These are phyloP conservation scores for Domatiomyces catenatus DNA, from an alignment of 2,329 filamentous ascomycete species.

Conservation along the genomic window DNA sequence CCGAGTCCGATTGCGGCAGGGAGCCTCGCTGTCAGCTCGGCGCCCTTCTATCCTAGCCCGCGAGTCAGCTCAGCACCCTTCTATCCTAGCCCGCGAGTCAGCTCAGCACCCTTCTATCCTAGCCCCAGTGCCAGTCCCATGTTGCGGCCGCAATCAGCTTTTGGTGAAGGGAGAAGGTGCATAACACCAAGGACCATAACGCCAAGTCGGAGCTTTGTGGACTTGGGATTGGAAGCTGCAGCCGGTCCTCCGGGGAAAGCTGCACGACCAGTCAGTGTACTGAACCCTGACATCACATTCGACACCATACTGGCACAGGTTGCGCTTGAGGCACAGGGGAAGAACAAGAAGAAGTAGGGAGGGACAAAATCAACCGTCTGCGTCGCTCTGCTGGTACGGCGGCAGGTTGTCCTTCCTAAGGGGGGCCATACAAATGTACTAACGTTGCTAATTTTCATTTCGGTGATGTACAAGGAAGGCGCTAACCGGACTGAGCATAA, in stretches of 20 bases:
- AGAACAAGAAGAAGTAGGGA: constrained; percentile 16
- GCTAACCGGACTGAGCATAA: too few species aligned
- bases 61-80: constrained; percentile 14
- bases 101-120: constrained; percentile 14
- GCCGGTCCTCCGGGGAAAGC: constrained; percentile 28
- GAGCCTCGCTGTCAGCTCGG: constrained; percentile 14
- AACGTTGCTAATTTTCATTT: too few species aligned
- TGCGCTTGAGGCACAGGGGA: constrained; percentile 27
- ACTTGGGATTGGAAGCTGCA: constrained; percentile 31
- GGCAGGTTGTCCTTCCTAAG: too few species aligned
- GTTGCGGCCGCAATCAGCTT: constrained; percentile 22
- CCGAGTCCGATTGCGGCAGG: constrained; percentile 3
- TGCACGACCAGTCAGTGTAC: constrained; percentile 24
- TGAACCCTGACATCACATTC: constrained; percentile 35
- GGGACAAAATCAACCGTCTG: too few species aligned
- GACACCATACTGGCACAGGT: constrained; percentile 29
- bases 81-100: constrained; percentile 14
- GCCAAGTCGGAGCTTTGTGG: constrained; percentile 27
- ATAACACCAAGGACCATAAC: constrained; percentile 19
- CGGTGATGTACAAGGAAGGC: too few species aligned
- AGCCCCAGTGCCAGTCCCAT: constrained; percentile 20
- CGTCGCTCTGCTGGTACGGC: too few species aligned
- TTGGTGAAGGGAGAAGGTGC: constrained; percentile 20
- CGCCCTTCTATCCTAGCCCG: constrained; percentile 14
- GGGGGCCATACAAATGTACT: too few species aligned